Percentiles rank a stretch among this genome's conserved stretches.
phyloP scores from a whole-genome alignment of 306 rosid species.

The Prunus mongolica region DNA sequence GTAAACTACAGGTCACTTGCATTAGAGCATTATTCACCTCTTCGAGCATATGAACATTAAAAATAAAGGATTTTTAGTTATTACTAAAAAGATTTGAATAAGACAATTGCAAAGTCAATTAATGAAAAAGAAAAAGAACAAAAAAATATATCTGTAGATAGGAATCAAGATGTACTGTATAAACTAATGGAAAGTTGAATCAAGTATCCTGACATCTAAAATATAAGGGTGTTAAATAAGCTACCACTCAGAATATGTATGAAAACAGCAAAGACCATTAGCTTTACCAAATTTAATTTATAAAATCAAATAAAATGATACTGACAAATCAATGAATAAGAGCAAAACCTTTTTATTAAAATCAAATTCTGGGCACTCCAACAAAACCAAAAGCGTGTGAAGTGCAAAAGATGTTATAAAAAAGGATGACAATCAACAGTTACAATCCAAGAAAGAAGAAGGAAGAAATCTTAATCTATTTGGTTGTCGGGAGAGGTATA shows the following conservation, averaged over 20 bases:
- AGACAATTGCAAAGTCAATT: neutral
- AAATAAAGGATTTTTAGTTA: neutral
- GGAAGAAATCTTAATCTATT: neutral
- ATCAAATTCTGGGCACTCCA: neutral
- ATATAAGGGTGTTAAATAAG: too few relatives aligned
- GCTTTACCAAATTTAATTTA: too few relatives aligned
- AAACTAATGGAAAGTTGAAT: too few relatives aligned
- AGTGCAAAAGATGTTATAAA: neutral
- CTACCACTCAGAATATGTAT: too few relatives aligned
- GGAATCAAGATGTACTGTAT: too few relatives aligned
- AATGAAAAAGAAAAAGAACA: too few relatives aligned
- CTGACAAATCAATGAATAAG: neutral
- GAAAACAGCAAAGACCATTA: too few relatives aligned
- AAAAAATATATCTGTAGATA: too few relatives aligned
- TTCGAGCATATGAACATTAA: neutral
- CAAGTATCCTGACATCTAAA: too few relatives aligned
- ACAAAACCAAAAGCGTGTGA: neutral
- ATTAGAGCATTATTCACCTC: neutral
- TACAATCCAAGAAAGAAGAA: neutral
- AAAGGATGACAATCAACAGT: neutral
- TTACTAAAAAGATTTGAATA: neutral
- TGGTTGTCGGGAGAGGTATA: neutral
- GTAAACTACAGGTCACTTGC: neutral
- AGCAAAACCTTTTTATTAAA: neutral
- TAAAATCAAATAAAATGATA: too few relatives aligned